Evolutionary conservation across 345 rosid species (phyloP), one percentile per base, ranked within the genome.

Genomic region (Eutrema yunnanense): DNA sequence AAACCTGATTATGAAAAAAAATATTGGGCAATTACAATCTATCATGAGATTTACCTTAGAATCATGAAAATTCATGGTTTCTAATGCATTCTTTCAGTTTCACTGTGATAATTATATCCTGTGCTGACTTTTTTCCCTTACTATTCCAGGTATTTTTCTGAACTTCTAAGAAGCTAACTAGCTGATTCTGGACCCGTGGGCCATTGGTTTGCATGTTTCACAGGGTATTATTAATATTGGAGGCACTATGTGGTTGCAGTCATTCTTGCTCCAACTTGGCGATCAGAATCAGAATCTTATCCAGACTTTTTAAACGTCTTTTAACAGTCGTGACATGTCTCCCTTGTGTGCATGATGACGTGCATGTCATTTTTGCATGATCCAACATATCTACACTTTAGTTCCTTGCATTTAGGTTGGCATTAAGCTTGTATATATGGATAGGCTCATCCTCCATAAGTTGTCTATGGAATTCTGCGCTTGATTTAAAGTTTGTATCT

Each of bases 121-220:
- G 41, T 70, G 64, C 93, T 92, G 87, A 92, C 87, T 73, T 78
- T 55, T 49, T 61, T 36, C 82, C 84, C 86, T 83, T 85, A 72
- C 76, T 81, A 82, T 93, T 90, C 98, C 98, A 90, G 98, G 97
- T 93, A 93, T 86, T 88, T 89, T 83, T 87, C 90, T 93, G 94
- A 94, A 87, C 90, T 85, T 84, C 96, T 92, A 84, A 79, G 97
- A 85, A 85, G 96, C 86, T 88, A 90, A 89, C 85, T 83, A 88
- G 90, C 92, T 82, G 92, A 88, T 84, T 80, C 88, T 79, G 86
- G 86, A 85, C 87, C 85, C 86, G 84, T 79, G 90, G 90, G 88
- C 88, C 88, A 82, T 82, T 90, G 93, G 94, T 83, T 90, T 93
- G 85, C 79, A 90, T 90, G 87, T 89, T 92, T 87, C 81, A 89